A percentile compares a stretch with the other conserved stretches of the same genome.
These are phyloP conservation scores for Alternaria triticimaculans DNA, from an alignment of 2,329 filamentous ascomycete genomes.

Conservation along the genomic window DNA sequence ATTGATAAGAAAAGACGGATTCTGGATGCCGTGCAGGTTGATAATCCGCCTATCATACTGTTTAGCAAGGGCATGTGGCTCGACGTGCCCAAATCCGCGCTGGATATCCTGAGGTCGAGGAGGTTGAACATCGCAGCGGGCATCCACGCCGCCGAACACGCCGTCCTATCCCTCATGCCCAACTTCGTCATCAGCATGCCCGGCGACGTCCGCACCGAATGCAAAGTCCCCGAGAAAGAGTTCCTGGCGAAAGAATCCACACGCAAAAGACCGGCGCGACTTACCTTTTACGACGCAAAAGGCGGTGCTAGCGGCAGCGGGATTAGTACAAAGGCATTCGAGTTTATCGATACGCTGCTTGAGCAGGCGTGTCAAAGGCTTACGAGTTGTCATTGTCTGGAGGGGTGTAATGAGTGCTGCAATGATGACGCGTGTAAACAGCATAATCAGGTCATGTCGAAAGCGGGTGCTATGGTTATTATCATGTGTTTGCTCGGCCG, in stretches of 20 bases:
- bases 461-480: constrained; percentile 83
- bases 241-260: constrained; percentile 73
- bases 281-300: constrained; percentile 96
- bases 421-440: constrained; percentile 84
- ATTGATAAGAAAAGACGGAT: constrained; percentile 85
- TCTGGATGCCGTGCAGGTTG: constrained; percentile 88
- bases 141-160: constrained; percentile 95
- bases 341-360: constrained; percentile 83
- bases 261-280: constrained; percentile 82
- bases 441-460: constrained; percentile 91
- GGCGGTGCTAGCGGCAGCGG: constrained; percentile 83
- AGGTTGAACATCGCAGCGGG: constrained; percentile 83
- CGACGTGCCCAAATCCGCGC: constrained; percentile 79
- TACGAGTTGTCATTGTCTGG: constrained; percentile 74
- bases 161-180: constrained; percentile 83
- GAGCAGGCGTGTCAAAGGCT: constrained; percentile 78
- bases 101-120: constrained; percentile 77
- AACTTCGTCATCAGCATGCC: constrained; percentile 90
- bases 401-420: constrained; percentile 90
- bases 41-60: constrained; percentile 88
- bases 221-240: constrained; percentile 88
- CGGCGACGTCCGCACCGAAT: constrained; percentile 92
- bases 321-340: constrained; percentile 91
- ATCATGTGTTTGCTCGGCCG: constrained; percentile 76
- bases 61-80: constrained; percentile 94